These are phyloP conservation scores for Stephania japonica DNA, from an alignment of 164 flowering plant species.

Conservation along the genomic window DNA sequence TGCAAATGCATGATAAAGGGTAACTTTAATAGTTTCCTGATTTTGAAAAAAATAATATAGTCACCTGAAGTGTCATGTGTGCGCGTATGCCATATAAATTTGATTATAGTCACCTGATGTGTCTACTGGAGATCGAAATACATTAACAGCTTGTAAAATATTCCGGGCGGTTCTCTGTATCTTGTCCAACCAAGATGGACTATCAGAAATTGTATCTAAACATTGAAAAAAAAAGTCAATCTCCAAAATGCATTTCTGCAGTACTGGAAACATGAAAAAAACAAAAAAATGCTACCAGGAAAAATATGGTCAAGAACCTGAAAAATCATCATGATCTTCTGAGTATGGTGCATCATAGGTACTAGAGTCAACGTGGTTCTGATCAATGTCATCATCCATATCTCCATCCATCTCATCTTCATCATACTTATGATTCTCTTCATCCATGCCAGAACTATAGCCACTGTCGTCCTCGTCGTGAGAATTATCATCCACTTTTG, in stretches of 20 bases:
- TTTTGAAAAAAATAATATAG: too few species aligned
- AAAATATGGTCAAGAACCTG: conserved; percentile 43
- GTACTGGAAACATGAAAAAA: background rate
- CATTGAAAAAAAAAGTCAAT: conserved; percentile 8
- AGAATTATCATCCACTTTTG: conserved; percentile 27
- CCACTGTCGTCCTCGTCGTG: conserved; percentile 57
- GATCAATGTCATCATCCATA: conserved; percentile 36
- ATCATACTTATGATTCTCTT: conserved; percentile 36
- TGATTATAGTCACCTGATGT: conserved; percentile 43
- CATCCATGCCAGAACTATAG: conserved; percentile 60
- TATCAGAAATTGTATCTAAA: conserved; percentile 38
- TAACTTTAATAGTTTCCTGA: background rate
- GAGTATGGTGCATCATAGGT: conserved; percentile 41
- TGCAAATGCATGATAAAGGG: conserved; percentile 24
- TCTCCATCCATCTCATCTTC: conserved; percentile 34
- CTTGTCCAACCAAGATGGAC: conserved; percentile 84
- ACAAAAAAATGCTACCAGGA: background rate
- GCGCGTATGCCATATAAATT: too few species aligned
- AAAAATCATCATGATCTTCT: conserved; percentile 48
- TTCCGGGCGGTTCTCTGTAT: conserved; percentile 62
- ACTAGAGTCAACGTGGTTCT: conserved; percentile 45
- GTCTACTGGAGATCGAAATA: conserved; percentile 70
- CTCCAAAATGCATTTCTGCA: background rate
- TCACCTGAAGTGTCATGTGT: too few species aligned
- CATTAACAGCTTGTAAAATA: conserved; percentile 60